Evolutionary conservation across 495 filamentous ascomycete genomes (phyloP).

Genomic region (Rostrohypoxylon terebratum): DNA sequence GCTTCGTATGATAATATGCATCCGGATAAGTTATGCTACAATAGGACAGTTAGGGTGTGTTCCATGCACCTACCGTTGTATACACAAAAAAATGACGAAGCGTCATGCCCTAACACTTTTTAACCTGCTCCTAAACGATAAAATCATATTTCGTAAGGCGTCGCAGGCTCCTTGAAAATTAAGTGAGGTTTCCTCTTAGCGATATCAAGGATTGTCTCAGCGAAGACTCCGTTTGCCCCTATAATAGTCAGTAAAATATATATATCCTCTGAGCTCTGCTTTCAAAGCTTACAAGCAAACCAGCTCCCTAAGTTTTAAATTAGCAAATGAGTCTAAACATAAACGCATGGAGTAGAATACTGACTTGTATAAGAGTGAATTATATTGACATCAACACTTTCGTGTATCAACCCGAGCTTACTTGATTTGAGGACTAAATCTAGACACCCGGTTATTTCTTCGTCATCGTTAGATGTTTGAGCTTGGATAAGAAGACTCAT

Average conservation of each 20-base stretch:
- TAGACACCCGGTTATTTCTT: constrained; percentile 80
- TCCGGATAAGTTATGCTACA: constrained; percentile 24
- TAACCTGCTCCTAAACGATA: background rate
- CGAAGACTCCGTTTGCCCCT: constrained; percentile 93
- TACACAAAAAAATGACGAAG: constrained; percentile 12
- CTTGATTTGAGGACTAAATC: constrained; percentile 78
- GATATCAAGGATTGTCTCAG: constrained; percentile 90
- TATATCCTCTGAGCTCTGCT: background rate
- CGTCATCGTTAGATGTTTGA: constrained; percentile 87
- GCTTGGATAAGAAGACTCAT: constrained; percentile 93
- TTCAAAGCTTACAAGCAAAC: constrained; percentile 78
- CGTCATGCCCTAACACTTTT: background rate
- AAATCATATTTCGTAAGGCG: constrained; percentile 56
- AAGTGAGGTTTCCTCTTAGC: constrained; percentile 87
- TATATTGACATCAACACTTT: constrained; percentile 87
- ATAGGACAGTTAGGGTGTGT: background rate
- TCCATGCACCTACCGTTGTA: background rate
- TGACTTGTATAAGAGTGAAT: constrained; percentile 79
- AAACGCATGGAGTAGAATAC: constrained; percentile 47
- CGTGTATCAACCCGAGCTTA: constrained; percentile 84
- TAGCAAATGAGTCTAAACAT: constrained; percentile 33
- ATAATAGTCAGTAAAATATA: constrained; percentile 29
- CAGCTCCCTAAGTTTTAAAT: constrained; percentile 72
- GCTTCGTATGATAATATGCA: constrained; percentile 17
- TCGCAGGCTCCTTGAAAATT: constrained; percentile 76